These are phyloP conservation scores for Nicotiana rustica DNA, from an alignment of 305 asterid species.

Conservation along the genomic window DNA sequence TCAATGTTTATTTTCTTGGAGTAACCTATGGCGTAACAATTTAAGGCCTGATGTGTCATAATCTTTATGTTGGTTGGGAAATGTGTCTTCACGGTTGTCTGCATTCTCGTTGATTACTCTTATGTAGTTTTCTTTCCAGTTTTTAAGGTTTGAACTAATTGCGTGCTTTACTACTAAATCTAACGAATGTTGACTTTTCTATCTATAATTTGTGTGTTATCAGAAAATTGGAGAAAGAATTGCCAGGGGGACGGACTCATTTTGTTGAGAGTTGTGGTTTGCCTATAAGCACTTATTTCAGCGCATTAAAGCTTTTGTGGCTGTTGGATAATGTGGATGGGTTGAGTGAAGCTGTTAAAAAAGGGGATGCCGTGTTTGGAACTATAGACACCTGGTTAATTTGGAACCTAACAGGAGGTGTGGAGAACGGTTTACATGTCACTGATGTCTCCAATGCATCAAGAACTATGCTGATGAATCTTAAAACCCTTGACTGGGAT, in stretches of 20 bases:
- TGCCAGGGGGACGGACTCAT: slow-evolving; percentile 87
- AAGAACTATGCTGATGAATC: slow-evolving; percentile 92
- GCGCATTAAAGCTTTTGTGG: slow-evolving; percentile 90
- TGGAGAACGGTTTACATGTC: slow-evolving; percentile 68
- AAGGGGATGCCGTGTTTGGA: slow-evolving; percentile 87
- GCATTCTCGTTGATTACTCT: background rate
- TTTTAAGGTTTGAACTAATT: background rate
- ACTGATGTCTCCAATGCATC: slow-evolving; percentile 95
- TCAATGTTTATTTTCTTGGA: background rate
- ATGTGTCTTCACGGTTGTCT: background rate
- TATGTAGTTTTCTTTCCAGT: background rate
- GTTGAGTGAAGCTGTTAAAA: slow-evolving; percentile 66
- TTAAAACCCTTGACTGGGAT: slow-evolving; percentile 86
- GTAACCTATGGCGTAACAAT: background rate
- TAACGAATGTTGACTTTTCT: background rate
- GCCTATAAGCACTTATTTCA: slow-evolving; percentile 97
- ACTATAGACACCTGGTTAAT: slow-evolving; percentile 93
- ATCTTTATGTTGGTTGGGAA: background rate
- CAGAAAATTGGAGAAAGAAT: slow-evolving; percentile 83
- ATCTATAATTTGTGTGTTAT: background rate
- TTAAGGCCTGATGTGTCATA: background rate
- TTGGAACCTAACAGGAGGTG: slow-evolving; percentile 94
- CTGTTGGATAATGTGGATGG: slow-evolving; percentile 74
- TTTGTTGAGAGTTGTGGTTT: slow-evolving; percentile 82
- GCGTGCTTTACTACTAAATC: background rate